Conservation (phyloP, 306 rosid genomes). For the Mimosa bimucronata region DNA sequence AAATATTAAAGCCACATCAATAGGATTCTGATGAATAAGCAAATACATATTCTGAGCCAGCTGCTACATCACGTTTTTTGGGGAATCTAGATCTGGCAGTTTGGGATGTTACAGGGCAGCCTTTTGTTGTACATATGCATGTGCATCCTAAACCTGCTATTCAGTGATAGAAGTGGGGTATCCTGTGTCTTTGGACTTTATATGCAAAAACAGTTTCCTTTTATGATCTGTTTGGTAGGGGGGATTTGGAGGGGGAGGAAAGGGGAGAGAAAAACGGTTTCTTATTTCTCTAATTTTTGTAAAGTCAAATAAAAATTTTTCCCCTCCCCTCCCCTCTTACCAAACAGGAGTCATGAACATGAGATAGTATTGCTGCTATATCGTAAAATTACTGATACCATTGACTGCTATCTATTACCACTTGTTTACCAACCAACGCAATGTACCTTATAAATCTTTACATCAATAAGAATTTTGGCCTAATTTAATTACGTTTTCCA, state of each 20-base stretch:
- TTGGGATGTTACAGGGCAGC: neutral
- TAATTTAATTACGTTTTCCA: too few relatives aligned
- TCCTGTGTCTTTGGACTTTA: neutral
- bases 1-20: neutral
- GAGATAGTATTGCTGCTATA: neutral
- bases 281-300: too few relatives aligned
- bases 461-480: neutral
- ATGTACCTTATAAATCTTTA: neutral
- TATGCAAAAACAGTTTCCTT: too few relatives aligned
- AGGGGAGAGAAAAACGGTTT: too few relatives aligned
- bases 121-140: neutral
- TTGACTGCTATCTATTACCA: neutral
- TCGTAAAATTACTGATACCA: neutral
- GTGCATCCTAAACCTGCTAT: neutral
- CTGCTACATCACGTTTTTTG: neutral
- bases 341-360: neutral
- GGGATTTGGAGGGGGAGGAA: too few relatives aligned
- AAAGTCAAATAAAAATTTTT: too few relatives aligned
- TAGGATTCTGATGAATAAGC: neutral
- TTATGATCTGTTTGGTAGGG: too few relatives aligned
- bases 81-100: neutral
- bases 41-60: neutral
- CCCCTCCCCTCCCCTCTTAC: too few relatives aligned
- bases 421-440: neutral
- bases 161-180: neutral